Evolutionary conservation across 176 grass and related monocot genomes (phyloP).

Genomic region (Pharus latifolius): DNA sequence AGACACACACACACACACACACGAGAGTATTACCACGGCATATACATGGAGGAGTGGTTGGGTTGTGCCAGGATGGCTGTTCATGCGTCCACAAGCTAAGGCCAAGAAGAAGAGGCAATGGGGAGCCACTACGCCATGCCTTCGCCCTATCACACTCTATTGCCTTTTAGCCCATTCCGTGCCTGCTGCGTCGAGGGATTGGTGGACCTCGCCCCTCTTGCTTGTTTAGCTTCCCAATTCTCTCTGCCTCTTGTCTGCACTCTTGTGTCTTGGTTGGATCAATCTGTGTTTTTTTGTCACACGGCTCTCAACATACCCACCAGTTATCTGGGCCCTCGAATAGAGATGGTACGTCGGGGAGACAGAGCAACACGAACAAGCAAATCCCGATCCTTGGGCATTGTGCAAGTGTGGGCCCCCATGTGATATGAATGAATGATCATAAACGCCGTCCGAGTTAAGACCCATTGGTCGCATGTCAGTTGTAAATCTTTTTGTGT

Average conservation of each 20-base stretch:
- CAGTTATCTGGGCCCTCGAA: too few species aligned
- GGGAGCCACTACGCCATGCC: neutral
- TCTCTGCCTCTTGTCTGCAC: neutral
- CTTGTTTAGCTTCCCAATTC: slow-evolving; percentile 17
- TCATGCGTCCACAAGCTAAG: too few species aligned
- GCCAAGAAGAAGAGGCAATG: too few species aligned
- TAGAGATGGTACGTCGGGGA: too few species aligned
- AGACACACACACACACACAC: too few species aligned
- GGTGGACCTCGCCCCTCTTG: neutral
- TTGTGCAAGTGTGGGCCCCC: neutral
- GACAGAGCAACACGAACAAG: too few species aligned
- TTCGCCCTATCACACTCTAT: neutral
- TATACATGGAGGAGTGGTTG: too few species aligned
- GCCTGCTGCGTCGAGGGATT: neutral
- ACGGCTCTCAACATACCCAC: too few species aligned
- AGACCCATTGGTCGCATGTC: slow-evolving; percentile 26
- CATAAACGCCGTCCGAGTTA: slow-evolving; percentile 5
- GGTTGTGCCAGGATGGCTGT: too few species aligned
- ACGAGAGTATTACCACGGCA: too few species aligned
- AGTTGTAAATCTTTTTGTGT: neutral
- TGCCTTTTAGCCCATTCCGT: neutral
- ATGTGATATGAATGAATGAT: neutral
- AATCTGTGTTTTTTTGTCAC: neutral
- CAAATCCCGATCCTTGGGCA: neutral
- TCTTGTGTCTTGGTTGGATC: slow-evolving; percentile 3